A percentile compares a stretch with the other conserved stretches of the same genome.
Conservation (phyloP, 164 flowering plant species). For the Magnolia kwangsiensis region DNA sequence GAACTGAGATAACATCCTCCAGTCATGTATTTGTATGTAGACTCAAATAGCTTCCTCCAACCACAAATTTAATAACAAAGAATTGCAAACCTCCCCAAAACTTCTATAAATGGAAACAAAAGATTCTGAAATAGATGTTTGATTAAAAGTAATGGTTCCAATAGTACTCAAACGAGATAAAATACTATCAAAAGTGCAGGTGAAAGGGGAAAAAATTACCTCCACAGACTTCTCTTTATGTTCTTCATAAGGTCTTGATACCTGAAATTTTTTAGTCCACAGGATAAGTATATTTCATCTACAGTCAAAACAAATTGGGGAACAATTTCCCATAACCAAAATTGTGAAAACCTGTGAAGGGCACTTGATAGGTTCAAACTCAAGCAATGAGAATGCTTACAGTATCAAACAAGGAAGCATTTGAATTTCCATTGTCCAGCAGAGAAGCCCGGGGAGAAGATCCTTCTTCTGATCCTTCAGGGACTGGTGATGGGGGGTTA, state of each 20-base stretch:
- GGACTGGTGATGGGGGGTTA: conserved; percentile 90
- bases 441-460: conserved; percentile 61
- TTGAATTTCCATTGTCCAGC: conserved; percentile 46
- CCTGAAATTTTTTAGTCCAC: conserved; percentile 31
- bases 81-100: neutral
- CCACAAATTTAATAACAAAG: too few species aligned
- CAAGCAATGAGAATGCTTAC: conserved; percentile 33
- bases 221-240: conserved; percentile 46
- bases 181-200: too few species aligned
- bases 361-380: neutral
- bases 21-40: neutral
- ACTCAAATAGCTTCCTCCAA: too few species aligned
- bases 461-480: conserved; percentile 90
- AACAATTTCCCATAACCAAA: neutral
- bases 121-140: neutral
- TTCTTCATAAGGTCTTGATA: conserved; percentile 47
- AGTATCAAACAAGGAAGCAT: conserved; percentile 42
- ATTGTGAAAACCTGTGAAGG: neutral
- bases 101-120: neutral
- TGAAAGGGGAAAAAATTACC: conserved; percentile 27
- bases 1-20: neutral
- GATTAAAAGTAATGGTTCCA: neutral
- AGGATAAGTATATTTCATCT: neutral
- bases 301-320: neutral
- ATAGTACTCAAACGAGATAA: neutral